Evolutionary conservation across 805 yeast genomes (phyloP), one percentile per base, ranked within the genome.

Genomic region (Zygosaccharomyces lentus): DNA sequence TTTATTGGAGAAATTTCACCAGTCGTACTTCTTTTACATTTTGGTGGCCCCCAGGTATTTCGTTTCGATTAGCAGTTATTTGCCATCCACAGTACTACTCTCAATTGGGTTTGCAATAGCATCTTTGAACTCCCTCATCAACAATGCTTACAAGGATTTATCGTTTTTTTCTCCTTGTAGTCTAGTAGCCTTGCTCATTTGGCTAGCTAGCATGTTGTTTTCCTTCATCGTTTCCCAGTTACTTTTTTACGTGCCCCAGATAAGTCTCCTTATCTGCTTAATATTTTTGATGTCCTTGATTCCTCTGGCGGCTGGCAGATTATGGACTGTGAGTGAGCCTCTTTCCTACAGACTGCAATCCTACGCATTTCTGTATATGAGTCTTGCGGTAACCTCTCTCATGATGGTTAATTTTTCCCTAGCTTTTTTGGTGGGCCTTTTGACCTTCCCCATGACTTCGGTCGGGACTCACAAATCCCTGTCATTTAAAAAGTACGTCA

Each of bases 1-100:
- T 62, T 73, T 93, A 54, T 71, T 91, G 31, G 99, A 93, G 64
- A 95, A 91, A 63, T 91, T 91, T 67, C 99, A 93, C 66, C 99
- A 93, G 67, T 87, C 96, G 1, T 93, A 89, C 59, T 93, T 93
- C 72, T 93, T 90, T 61, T 93, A 91, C 68, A 73, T 91, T 54
- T 64, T 93, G 67, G 66, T 93, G 41, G 78, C 87, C 0, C 95
- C 97, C 19, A 70, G 75, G 46, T 65, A 76, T 47, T 93, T 93
- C 69, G 96, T 93, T 13, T 87, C 96, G 4, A 90, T 93, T 52
- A 97, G 96, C 3, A 87, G 95, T 15, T 93, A 91, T 62, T 69
- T 93, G 42, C 98, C 98, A 1, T 73, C 91, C 2, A 96, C 95
- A 0, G 82, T 84, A 39, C 68, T 86, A 6, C 66, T 85, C 4